Evolutionary conservation across 257 asterid species (phyloP), one percentile per base, ranked within the genome.

Genomic region (Linaria vulgaris): DNA sequence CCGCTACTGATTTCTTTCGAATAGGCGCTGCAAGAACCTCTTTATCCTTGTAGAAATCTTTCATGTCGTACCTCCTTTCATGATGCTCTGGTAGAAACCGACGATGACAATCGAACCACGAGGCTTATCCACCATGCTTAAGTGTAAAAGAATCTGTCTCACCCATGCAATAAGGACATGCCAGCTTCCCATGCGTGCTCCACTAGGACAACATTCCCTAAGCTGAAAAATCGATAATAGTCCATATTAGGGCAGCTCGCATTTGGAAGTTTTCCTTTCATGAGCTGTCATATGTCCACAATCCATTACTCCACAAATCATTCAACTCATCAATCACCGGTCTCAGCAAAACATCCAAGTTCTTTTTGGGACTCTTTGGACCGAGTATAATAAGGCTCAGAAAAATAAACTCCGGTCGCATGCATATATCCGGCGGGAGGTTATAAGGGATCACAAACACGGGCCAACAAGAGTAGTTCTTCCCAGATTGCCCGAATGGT

Each of bases 161-260:
- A 3, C 30, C 61, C 43, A 55, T 27, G 12, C 44, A 55, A 1
- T 10, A 30, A 1, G 44, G 45, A 30, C 61, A 30, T 54, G 59
- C 59, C 21, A 23, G 14, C 15, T 12, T 23, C 4, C 59, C 59
- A 22, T 23, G 59, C 6, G 59, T 54, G 12, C 59, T 54, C 59
- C 59, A 54, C n/a, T 37, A 12, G 0, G 59, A 23, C 13, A 54
- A 12, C 59, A 54, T 54, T 3, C 31, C 59, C 12, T 25, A 25
- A 9, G 38, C 31, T 10, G 59, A 14, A 9, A 22, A 54, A 30
- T 51, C 25, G 25, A n/a, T 51, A 19, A 51, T 19, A 10, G 13
- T 51, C 27, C 57, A 51, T n/a, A 22, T 51, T 7, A 51, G 25
- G 0, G 57, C 25, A 8, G 56, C 25, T 15, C 25, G 22, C 57